These are phyloP conservation scores for Malus hybrid DNA, from an alignment of 331 rosid species.

Conservation along the genomic window DNA sequence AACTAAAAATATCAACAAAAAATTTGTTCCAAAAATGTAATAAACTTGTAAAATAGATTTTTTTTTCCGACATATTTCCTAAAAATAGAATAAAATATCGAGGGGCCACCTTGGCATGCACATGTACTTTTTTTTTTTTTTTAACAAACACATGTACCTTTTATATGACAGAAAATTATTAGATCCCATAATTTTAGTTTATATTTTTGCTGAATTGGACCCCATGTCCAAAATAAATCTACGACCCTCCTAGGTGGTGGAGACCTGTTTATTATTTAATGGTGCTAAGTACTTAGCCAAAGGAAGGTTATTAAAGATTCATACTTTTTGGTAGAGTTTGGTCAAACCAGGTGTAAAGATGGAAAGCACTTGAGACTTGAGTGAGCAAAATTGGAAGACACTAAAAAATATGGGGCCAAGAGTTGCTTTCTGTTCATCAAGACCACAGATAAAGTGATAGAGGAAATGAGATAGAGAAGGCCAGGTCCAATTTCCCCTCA, in stretches of 20 bases:
- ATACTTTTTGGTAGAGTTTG: background rate
- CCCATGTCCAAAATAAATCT: background rate
- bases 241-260: too few relatives aligned
- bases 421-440: background rate
- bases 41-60: too few relatives aligned
- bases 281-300: too few relatives aligned
- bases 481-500: background rate
- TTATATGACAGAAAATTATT: background rate
- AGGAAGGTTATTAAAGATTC: background rate
- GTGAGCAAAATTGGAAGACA: background rate
- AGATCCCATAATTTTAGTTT: background rate
- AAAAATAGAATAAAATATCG: too few relatives aligned
- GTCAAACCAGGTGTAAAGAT: background rate
- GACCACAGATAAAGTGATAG: constrained; percentile 2
- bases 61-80: too few relatives aligned
- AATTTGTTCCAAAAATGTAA: too few relatives aligned
- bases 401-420: background rate
- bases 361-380: background rate
- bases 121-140: too few relatives aligned
- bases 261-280: too few relatives aligned
- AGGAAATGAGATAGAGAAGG: background rate
- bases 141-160: too few relatives aligned
- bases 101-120: background rate
- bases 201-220: background rate
- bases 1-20: too few relatives aligned